These are phyloP conservation scores for Heterobasidion annosum DNA, from an alignment of 1,284 basidiomycete genomes.

Conservation along the genomic window DNA sequence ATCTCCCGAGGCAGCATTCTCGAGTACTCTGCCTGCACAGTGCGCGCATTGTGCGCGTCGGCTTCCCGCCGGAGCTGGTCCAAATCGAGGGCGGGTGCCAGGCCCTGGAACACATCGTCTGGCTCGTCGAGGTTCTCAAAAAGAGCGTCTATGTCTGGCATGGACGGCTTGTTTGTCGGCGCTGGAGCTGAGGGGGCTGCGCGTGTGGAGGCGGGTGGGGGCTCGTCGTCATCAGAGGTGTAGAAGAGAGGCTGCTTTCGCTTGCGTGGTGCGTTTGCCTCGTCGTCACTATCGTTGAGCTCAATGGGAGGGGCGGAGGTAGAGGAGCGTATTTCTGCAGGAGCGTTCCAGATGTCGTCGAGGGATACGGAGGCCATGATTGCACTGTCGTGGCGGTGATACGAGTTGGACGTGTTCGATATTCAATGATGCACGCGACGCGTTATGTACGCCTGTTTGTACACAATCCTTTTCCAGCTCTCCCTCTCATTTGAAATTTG, in stretches of 20 bases:
- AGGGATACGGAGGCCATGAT: conserved; percentile 17
- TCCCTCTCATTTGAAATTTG: background rate
- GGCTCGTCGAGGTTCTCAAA: conserved; percentile 48
- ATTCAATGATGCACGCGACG: conserved; percentile 1
- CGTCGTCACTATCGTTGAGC: conserved; percentile 6
- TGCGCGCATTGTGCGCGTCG: conserved; percentile 29
- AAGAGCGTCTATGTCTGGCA: conserved; percentile 48
- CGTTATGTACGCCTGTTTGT: conserved; percentile 7
- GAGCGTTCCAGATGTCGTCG: conserved; percentile 38
- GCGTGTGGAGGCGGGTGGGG: conserved; percentile 11
- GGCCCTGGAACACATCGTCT: conserved; percentile 26
- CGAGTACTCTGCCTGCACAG: conserved; percentile 4
- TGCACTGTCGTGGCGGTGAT: conserved; percentile 11
- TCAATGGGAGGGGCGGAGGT: conserved; percentile 3
- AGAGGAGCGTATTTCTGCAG: conserved; percentile 20
- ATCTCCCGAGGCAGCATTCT: background rate
- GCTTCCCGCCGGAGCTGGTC: conserved; percentile 45
- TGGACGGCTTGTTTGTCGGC: background rate
- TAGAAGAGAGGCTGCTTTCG: conserved; percentile 38
- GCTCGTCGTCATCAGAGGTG: conserved; percentile 32
- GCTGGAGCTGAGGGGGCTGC: conserved; percentile 3
- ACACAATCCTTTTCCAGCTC: background rate
- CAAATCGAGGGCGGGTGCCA: conserved; percentile 39
- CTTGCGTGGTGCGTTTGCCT: conserved; percentile 4
- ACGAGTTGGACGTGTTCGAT: background rate